phyloP scores from a whole-genome alignment of 768 basidiomycete species.

The Boletus tylopilopsis region DNA sequence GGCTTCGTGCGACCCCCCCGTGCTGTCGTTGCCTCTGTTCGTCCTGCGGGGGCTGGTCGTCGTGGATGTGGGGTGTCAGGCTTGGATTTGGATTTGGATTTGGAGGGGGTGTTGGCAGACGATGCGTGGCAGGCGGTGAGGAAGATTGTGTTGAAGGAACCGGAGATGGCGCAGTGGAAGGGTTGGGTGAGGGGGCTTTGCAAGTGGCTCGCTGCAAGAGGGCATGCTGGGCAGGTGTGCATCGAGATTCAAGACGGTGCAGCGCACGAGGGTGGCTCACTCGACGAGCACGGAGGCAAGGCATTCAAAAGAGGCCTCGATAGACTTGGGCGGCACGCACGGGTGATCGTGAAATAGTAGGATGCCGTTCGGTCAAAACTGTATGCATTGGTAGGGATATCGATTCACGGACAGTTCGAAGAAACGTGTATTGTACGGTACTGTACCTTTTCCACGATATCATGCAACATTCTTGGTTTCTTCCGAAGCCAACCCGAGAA shows the following conservation, averaged over 20 bases:
- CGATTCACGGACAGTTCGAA: no score
- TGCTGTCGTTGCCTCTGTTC: no score
- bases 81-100: neutral
- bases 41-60: no score
- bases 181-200: conserved; percentile 13
- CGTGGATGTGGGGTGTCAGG: no score
- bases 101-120: neutral
- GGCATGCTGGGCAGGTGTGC: conserved; percentile 9
- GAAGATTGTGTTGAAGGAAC: conserved; percentile 8
- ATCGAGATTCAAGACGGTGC: conserved; percentile 5
- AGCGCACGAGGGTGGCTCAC: no score
- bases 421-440: no score
- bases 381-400: no score
- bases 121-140: conserved; percentile 9
- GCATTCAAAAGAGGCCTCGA: conserved; percentile 7
- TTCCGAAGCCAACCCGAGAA: no score
- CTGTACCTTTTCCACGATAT: no score
- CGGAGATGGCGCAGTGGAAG: no score
- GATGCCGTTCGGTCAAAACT: no score
- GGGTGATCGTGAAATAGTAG: conserved; percentile 2
- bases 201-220: conserved; percentile 19
- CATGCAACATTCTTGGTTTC: no score
- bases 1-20: conserved; percentile 4
- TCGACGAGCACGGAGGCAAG: neutral
- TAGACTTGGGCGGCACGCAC: conserved; percentile 10